phyloP scores from a whole-genome alignment of 495 filamentous ascomycete genomes.

The Cladorrhinum samala region DNA sequence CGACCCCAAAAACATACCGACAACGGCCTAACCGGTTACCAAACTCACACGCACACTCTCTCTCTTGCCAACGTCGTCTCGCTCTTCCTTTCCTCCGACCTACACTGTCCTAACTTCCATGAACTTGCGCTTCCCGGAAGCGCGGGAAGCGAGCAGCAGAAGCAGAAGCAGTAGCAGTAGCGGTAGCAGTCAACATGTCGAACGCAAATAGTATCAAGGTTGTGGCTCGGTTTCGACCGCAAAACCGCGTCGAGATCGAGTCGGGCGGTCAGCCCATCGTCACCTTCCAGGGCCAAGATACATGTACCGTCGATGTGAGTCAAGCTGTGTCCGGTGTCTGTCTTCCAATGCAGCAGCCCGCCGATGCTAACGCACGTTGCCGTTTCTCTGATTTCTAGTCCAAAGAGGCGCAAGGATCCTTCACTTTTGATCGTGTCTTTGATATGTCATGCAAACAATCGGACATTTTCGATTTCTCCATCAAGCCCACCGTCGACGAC shows the following conservation, averaged over 20 bases:
- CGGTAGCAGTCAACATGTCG: constrained; percentile 42
- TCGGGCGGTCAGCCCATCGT: constrained; percentile 91
- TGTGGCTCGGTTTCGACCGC: constrained; percentile 93
- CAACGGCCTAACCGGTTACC: not conserved
- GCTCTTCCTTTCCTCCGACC: constrained; percentile 1
- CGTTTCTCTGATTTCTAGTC: constrained; percentile 49
- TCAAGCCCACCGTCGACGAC: constrained; percentile 91
- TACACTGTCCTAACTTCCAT: constrained; percentile 19
- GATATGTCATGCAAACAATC: constrained; percentile 79
- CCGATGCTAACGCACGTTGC: not conserved
- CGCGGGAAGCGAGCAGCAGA: constrained; percentile 23
- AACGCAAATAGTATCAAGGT: constrained; percentile 63
- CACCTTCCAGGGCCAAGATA: constrained; percentile 79
- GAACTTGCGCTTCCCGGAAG: constrained; percentile 31
- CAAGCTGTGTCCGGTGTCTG: not conserved
- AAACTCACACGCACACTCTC: not conserved
- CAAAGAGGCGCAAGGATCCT: constrained; percentile 71
- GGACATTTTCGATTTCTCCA: constrained; percentile 97
- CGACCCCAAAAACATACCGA: not conserved
- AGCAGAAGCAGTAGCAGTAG: too few relatives aligned
- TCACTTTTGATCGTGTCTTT: constrained; percentile 97
- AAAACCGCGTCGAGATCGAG: constrained; percentile 85
- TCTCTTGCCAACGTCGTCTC: constrained; percentile 4
- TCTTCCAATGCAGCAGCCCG: not conserved
- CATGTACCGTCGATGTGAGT: constrained; percentile 78